Conservation (phyloP, 2,329 filamentous ascomycete species). For the Sordariomycetes sp. region DNA sequence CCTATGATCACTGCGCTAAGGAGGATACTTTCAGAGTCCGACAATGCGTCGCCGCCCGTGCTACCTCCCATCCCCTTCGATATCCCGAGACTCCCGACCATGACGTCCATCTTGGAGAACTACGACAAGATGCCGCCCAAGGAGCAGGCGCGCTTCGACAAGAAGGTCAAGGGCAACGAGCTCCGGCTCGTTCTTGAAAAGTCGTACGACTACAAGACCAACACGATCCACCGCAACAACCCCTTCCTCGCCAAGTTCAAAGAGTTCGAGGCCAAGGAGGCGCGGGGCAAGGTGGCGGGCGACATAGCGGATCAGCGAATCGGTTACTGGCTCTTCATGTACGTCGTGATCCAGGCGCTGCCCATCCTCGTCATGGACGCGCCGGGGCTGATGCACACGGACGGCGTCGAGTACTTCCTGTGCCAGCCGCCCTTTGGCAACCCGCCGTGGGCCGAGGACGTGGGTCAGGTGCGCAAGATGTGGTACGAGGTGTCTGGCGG, state of each 20-base stretch:
- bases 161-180: slow-evolving; percentile 67
- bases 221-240: slow-evolving; percentile 23
- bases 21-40: slow-evolving; percentile 74
- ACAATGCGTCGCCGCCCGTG: slow-evolving; percentile 78
- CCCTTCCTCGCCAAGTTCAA: slow-evolving; percentile 60
- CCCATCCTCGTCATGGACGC: slow-evolving; percentile 70
- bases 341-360: slow-evolving; percentile 62
- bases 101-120: slow-evolving; percentile 51
- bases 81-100: slow-evolving; percentile 60
- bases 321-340: slow-evolving; percentile 73
- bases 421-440: slow-evolving; percentile 63
- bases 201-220: slow-evolving; percentile 65
- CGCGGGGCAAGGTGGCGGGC: slow-evolving; percentile 46
- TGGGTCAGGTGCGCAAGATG: slow-evolving; percentile 47
- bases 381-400: slow-evolving; percentile 51
- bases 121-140: slow-evolving; percentile 54
- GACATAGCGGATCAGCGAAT: slow-evolving; percentile 60
- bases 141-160: slow-evolving; percentile 60
- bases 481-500: slow-evolving; percentile 65
- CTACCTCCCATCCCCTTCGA: slow-evolving; percentile 88
- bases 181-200: slow-evolving; percentile 63
- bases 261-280: slow-evolving; percentile 57
- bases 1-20: slow-evolving; percentile 60
- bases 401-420: slow-evolving; percentile 71
- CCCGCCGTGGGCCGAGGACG: slow-evolving; percentile 60